A percentile compares a stretch with the other conserved stretches of the same genome.
Conservation (phyloP, 2,329 filamentous ascomycete species). For the Cercospora nicotianae region DNA sequence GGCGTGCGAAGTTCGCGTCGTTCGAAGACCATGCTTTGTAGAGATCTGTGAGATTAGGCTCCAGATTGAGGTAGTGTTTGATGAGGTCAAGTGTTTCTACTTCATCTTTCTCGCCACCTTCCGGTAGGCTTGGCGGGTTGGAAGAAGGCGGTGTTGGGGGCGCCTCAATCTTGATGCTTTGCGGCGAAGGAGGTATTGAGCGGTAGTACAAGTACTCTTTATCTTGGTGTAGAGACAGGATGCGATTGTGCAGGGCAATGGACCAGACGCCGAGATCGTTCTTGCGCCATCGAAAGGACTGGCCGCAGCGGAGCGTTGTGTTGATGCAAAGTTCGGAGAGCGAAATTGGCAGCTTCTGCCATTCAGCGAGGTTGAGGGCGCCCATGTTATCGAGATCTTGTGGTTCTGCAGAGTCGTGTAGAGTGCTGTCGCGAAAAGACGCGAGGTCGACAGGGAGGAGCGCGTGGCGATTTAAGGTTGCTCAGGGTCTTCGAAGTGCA, state of each 20-base stretch:
- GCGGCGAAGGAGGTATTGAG: slow-evolving; percentile 56
- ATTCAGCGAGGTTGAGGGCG: slow-evolving; percentile 63
- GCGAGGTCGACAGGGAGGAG: slow-evolving; percentile 8
- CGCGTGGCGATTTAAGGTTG: slow-evolving; percentile 4
- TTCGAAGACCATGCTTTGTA: slow-evolving; percentile 85
- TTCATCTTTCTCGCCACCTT: slow-evolving; percentile 46
- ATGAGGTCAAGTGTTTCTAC: slow-evolving; percentile 65
- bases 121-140: slow-evolving; percentile 37
- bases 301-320: slow-evolving; percentile 89
- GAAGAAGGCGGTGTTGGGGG: slow-evolving; percentile 44
- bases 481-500: not conserved
- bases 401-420: not conserved
- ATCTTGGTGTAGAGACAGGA: slow-evolving; percentile 84
- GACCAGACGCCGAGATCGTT: slow-evolving; percentile 80
- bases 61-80: slow-evolving; percentile 82
- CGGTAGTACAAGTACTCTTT: slow-evolving; percentile 75
- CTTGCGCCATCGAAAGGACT: slow-evolving; percentile 92
- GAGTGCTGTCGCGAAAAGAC: slow-evolving; percentile 12
- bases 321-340: slow-evolving; percentile 89
- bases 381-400: slow-evolving; percentile 39
- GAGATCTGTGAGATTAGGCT: slow-evolving; percentile 69
- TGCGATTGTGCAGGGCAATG: slow-evolving; percentile 80
- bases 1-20: slow-evolving; percentile 85
- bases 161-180: slow-evolving; percentile 36
- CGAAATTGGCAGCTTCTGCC: slow-evolving; percentile 81